Evolutionary conservation across 768 basidiomycete genomes (phyloP), one percentile per base, ranked within the genome.

Genomic region (Paxillus rubicundulus): DNA sequence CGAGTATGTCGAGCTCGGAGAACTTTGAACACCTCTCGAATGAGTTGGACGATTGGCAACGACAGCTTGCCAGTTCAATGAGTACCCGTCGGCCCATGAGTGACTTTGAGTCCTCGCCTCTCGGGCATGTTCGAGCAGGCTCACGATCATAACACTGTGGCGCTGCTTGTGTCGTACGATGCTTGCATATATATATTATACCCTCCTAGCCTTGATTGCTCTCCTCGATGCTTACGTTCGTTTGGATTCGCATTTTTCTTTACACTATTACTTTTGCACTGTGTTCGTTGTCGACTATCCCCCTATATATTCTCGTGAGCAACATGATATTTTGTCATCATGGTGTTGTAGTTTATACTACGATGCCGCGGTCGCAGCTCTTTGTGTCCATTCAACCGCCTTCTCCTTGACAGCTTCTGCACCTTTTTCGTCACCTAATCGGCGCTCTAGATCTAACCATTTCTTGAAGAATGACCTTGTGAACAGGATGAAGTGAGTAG

Each of bases 391-490:
- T 69, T 92, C 93, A 38, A 93, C 73, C 12, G 97, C 97, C 66
- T 87, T 90, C 58, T 82, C 76, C 75, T 98, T 99, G 42, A 97
- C 95, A 42, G 67, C 66, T 28, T 81, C 79, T 24, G 82, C 85
- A 17, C 94, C 93, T 39, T 86, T 85, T 53, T 89, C 91, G 61
- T 97, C 91, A 4, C 96, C 97, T 53, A 94, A 72, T 59, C 83
- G 81, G 59, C 82, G 83, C 69, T 98, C 97, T 36, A 97, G 71
- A 53, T 86, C 86, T 30, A 98, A 76, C 92, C 95, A 97, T 70
- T 98, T 98, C 73, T 99, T 99, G 82, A 99, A 98, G 71, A 98
- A 87, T 27, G 86, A 82, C 72, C 92, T 94, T 52, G 12, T 44
- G 27, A 52, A 20, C 52, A 46, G 53, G 50, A 59, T 59, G 10